phyloP scores from a whole-genome alignment of 179 eudicot genomes.

The Sideroxylon spinosum region DNA sequence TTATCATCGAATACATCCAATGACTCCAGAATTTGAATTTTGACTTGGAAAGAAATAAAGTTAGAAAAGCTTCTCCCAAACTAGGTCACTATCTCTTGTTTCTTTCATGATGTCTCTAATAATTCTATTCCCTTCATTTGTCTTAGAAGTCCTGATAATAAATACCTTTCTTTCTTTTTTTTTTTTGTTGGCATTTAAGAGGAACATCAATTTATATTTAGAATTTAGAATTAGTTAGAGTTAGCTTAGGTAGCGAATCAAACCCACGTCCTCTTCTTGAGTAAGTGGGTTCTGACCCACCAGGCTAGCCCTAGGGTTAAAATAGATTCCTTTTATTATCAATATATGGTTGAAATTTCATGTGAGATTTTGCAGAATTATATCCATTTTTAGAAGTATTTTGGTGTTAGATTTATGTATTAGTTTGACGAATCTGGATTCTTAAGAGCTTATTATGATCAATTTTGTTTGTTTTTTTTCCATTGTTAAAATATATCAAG shows the following conservation, averaged over 20 bases:
- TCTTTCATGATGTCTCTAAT: background rate
- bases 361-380: background rate
- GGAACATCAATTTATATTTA: too few species aligned
- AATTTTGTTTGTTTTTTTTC: too few species aligned
- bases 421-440: background rate
- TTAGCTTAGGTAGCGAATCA: too few species aligned
- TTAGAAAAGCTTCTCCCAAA: background rate
- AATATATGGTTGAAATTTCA: background rate
- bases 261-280: too few species aligned
- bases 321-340: background rate
- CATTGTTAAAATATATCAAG: background rate
- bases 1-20: background rate
- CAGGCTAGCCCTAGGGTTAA: background rate
- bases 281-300: too few species aligned
- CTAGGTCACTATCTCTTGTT: background rate
- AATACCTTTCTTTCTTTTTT: too few species aligned
- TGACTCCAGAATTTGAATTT: background rate
- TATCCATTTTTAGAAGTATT: background rate
- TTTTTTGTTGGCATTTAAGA: too few species aligned
- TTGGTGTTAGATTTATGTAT: background rate
- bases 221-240: too few species aligned
- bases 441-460: background rate
- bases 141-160: background rate
- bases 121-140: background rate
- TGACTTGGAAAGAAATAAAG: background rate